phyloP scores from a whole-genome alignment of 78 protist genomes.

The Dictyostelium citrinum region DNA sequence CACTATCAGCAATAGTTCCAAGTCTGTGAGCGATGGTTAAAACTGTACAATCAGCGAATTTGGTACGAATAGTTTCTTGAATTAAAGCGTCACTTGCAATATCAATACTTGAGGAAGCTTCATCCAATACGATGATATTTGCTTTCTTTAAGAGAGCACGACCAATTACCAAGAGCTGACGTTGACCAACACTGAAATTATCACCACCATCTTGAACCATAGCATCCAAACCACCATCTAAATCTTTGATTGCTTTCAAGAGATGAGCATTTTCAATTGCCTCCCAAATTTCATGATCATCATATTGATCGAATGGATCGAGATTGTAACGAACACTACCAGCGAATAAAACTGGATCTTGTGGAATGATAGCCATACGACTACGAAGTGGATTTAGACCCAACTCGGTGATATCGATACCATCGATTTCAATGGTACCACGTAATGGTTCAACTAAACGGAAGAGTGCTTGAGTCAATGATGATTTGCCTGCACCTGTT shows the following conservation, averaged over 20 bases:
- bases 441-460: constrained; percentile 79
- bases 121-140: constrained; percentile 87
- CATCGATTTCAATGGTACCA: constrained; percentile 79
- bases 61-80: constrained; percentile 82
- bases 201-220: constrained; percentile 80
- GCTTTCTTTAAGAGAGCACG: constrained; percentile 87
- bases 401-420: constrained; percentile 70
- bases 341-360: constrained; percentile 93
- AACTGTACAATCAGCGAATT: constrained; percentile 79
- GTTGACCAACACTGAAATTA: constrained; percentile 94
- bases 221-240: constrained; percentile 46
- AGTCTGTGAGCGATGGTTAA: constrained; percentile 94
- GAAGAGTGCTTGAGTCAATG: constrained; percentile 79
- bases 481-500: constrained; percentile 90
- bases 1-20: constrained; percentile 92
- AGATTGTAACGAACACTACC: constrained; percentile 77
- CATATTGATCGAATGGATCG: constrained; percentile 81
- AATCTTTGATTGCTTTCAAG: constrained; percentile 5
- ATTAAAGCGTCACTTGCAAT: constrained; percentile 87
- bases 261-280: constrained; percentile 84
- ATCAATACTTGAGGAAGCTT: constrained; percentile 94
- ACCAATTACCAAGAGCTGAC: constrained; percentile 95
- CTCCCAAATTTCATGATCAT: constrained; percentile 85
- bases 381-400: constrained; percentile 78
- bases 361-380: constrained; percentile 91